Percentiles rank a stretch among this genome's conserved stretches.
Conservation (phyloP, 169 alveolate genomes). For the Plasmodium cynomolgi region DNA sequence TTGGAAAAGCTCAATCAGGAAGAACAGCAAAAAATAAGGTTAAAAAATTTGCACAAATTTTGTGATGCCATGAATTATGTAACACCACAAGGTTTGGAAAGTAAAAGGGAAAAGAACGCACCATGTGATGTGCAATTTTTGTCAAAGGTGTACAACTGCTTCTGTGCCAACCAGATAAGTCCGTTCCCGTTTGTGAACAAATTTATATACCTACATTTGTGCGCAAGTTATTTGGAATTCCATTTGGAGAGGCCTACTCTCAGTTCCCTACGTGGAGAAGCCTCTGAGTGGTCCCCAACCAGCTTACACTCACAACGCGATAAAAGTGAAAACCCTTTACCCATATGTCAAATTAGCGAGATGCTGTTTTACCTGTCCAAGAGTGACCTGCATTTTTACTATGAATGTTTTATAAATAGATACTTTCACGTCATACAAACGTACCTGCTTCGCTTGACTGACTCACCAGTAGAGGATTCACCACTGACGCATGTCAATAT, state of each 20-base stretch:
- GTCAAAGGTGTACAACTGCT: conserved; percentile 46
- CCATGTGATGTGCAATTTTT: not conserved
- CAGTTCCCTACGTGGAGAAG: not conserved
- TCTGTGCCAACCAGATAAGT: conserved; percentile 25
- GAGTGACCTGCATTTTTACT: conserved; percentile 32
- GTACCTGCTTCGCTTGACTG: not conserved
- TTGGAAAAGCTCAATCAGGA: conserved; percentile 9
- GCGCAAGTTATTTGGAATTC: not conserved
- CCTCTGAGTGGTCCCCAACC: not conserved
- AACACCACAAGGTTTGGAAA: not conserved
- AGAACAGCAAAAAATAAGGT: conserved; percentile 12
- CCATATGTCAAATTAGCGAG: not conserved
- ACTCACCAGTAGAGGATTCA: not conserved
- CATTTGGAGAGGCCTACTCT: not conserved
- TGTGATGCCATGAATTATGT: conserved; percentile 11
- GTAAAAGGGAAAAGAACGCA: not conserved
- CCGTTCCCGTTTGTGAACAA: conserved; percentile 56
- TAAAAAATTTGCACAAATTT: conserved; percentile 31
- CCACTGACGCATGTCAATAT: not conserved
- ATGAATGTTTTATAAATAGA: conserved; percentile 26
- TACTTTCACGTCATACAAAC: conserved; percentile 13
- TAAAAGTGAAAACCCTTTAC: not conserved
- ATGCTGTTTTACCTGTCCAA: conserved; percentile 55
- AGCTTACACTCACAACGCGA: not conserved
- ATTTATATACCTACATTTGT: conserved; percentile 3